Base-by-base conservation (phyloP, 495 filamentous ascomycete species). In the Lophiostoma macrostomum region DNA sequence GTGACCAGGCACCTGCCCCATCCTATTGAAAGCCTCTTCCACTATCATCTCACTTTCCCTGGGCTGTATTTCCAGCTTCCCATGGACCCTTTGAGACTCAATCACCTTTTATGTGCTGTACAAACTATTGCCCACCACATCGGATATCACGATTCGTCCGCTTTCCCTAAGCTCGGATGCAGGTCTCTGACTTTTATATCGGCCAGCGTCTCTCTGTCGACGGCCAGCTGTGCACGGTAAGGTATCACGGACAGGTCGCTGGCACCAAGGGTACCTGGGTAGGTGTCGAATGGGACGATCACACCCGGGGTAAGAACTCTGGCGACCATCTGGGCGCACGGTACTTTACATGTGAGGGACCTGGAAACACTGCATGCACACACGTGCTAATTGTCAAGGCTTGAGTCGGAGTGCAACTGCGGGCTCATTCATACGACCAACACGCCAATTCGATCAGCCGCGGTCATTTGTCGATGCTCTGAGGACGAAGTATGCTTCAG, bases 261-360 rank as follows among this genome's bases (percentile, higher is more conserved):
- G 86, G 85, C 30, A 93, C 89, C 16, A 73, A 78, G 18, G 89
- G 88, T 25, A 75, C 78, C 62, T 97, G 93, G 94, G 74, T 98
- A 16, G 93, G 93, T 22, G 89, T 97, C 16, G 93, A 98, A 75
- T 98, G 94, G 94, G 93, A 97, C 70, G 86, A 95, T 62, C 73
- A 81, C 46, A 73, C 71, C 32, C 74, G 89, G 63, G 94, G 93
- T 25, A 97, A 96, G 73, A 90, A 98, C 71, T 79, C 88, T 53
- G 93, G 94, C 8, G 80, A 83, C 49, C 81, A 91, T 72, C 80
- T 80, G 20, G 90, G 86, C 40, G 73, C 79, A 56, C 80, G 77
- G 49, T 96, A 97, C 66, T 97, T 97, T 61, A 75, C 77, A 59
- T 95, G 91, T 96, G 74, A 50, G 24, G 27, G 5, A 70, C 63